Evolutionary conservation across 352 stramenopile genomes (phyloP).

Genomic region (Phytopythium chamaehyphon): DNA sequence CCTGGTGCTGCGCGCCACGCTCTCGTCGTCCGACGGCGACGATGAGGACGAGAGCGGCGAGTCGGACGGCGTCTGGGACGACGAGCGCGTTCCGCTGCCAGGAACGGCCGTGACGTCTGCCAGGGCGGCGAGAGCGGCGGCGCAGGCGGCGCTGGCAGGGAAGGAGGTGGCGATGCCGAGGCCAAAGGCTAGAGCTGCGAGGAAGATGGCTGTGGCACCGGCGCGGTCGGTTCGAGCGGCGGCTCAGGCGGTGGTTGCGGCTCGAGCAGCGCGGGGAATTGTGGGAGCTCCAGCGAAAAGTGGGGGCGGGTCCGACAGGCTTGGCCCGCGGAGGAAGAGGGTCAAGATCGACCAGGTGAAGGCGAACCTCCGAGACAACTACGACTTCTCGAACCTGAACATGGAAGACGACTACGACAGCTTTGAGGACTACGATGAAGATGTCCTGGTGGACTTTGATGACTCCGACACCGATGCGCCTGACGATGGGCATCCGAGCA

Average conservation of each 20-base stretch:
- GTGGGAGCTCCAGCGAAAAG: background rate
- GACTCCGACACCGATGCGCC: conserved; percentile 8
- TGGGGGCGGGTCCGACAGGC: too few species aligned
- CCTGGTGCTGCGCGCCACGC: background rate
- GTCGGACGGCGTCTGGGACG: conserved; percentile 4
- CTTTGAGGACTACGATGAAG: conserved; percentile 7
- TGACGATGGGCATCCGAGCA: conserved; percentile 14
- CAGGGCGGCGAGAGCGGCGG: too few species aligned
- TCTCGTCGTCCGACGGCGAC: background rate
- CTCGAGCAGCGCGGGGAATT: background rate
- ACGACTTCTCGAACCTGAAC: background rate
- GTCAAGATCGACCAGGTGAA: too few species aligned
- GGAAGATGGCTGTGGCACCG: conserved; percentile 7
- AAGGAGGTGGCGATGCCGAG: background rate
- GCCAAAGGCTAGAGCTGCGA: conserved; percentile 14
- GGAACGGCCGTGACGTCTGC: too few species aligned
- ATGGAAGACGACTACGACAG: conserved; percentile 6
- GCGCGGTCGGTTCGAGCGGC: background rate
- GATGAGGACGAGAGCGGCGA: background rate
- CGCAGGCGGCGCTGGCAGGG: background rate
- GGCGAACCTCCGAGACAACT: too few species aligned
- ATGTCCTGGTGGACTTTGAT: conserved; percentile 3
- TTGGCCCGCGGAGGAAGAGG: too few species aligned
- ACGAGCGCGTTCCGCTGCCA: background rate
- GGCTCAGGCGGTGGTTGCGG: background rate